A percentile compares a stretch with the other conserved stretches of the same genome.
phyloP scores from a whole-genome alignment of 2,329 filamentous ascomycete genomes.

The Triangularia verruculosa region DNA sequence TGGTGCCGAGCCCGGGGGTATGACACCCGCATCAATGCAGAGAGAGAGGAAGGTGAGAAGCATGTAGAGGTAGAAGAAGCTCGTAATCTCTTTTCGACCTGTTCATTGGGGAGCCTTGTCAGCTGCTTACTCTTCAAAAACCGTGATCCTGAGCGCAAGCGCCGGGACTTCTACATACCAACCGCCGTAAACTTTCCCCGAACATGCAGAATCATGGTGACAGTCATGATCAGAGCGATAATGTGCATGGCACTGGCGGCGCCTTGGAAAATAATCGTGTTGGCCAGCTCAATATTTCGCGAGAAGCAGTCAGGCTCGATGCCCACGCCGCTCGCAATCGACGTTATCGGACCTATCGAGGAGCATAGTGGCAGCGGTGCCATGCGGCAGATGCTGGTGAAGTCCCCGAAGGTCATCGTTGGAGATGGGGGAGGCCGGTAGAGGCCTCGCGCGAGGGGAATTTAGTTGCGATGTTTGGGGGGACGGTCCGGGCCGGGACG shows the following conservation, averaged over 20 bases:
- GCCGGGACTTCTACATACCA: conserved; percentile 53
- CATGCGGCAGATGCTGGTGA: conserved; percentile 79
- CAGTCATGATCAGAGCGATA: conserved; percentile 82
- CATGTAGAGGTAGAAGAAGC: conserved; percentile 97
- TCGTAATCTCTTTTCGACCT: conserved; percentile 68
- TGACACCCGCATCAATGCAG: conserved; percentile 86
- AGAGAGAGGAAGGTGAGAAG: conserved; percentile 84
- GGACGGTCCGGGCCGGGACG: not conserved
- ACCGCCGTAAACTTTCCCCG: conserved; percentile 98
- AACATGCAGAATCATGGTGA: conserved; percentile 96
- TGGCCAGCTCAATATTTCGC: conserved; percentile 90
- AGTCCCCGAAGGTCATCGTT: conserved; percentile 79
- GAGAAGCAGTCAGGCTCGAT: conserved; percentile 92
- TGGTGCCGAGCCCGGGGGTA: conserved; percentile 73
- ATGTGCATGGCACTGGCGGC: conserved; percentile 93
- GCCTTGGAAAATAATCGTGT: conserved; percentile 97
- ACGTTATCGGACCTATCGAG: conserved; percentile 71
- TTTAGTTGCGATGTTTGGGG: not conserved
- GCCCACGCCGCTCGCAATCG: conserved; percentile 65
- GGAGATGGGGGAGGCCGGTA: conserved; percentile 11
- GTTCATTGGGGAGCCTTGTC: conserved; percentile 16
- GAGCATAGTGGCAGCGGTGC: conserved; percentile 85
- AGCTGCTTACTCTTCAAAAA: not conserved
- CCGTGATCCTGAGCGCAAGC: not conserved
- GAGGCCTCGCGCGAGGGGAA: not conserved